Conservation (phyloP, 257 asterid genomes). For the Gentiana straminea region DNA sequence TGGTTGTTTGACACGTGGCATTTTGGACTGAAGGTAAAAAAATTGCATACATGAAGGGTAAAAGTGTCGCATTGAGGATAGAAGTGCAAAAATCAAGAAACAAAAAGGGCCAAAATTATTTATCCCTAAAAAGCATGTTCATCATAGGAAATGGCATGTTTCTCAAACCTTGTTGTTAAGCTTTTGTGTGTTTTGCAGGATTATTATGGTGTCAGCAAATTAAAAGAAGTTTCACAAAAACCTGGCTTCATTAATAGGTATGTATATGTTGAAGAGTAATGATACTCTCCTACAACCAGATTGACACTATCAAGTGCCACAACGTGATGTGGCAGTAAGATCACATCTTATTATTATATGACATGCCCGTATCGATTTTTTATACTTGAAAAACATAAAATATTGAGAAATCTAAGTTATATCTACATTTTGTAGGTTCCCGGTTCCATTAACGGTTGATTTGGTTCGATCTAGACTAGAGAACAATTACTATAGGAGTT, state of each 20-base stretch:
- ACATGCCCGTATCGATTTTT: not conserved
- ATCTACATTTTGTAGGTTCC: constrained; percentile 45
- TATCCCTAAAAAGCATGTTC: not conserved
- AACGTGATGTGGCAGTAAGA: too few relatives aligned
- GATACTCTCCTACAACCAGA: too few relatives aligned
- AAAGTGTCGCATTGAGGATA: too few relatives aligned
- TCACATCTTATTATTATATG: too few relatives aligned
- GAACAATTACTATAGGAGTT: constrained; percentile 74
- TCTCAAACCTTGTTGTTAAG: not conserved
- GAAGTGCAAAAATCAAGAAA: too few relatives aligned
- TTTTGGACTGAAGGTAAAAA: too few relatives aligned
- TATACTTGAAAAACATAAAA: not conserved
- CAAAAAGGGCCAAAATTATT: too few relatives aligned
- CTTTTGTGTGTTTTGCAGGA: constrained; percentile 48
- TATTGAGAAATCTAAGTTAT: not conserved
- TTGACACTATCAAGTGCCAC: too few relatives aligned
- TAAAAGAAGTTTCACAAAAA: constrained; percentile 65
- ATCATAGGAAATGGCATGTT: not conserved
- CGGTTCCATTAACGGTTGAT: constrained; percentile 78
- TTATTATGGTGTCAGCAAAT: constrained; percentile 56
- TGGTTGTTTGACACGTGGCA: too few relatives aligned
- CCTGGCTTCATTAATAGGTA: constrained; percentile 70
- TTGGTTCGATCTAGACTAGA: constrained; percentile 59
- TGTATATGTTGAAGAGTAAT: not conserved
- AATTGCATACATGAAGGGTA: too few relatives aligned